Base-by-base conservation (phyloP, 2,329 filamentous ascomycete genomes). In the Cercospora zeina region DNA sequence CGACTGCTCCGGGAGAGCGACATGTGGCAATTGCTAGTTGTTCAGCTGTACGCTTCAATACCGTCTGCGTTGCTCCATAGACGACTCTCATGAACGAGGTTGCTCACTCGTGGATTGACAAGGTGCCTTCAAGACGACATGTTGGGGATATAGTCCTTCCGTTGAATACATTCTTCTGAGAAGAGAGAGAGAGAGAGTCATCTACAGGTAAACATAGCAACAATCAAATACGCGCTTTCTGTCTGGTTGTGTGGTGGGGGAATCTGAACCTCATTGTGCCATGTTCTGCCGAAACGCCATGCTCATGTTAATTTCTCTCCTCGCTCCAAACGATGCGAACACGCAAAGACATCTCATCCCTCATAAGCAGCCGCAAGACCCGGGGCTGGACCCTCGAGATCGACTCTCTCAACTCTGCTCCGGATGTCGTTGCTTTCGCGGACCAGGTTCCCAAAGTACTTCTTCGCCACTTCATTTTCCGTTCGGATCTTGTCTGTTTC, bases 391-490 rank as follows among this genome's bases (percentile, higher is more conserved):
- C 80, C 79, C 65, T 84, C 82, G 9, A 84, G 71, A 67, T 84
- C 82, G 24, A 84, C 80, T 24, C 78, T 71, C 67, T 79, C 75
- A n/a, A 84, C 82, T 36, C 78, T 77, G 53, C 76, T 75, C 55
- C 75, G 76, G 58, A 84, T 76, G 59, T 82, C 80, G 24, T 75
- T 76, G 63, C 79, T 81, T 68, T 87, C 83, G 63, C 89, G 84
- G 57, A 95, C 87, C 16, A 99, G 83, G 71, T 96, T 95, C 57
- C 85, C 81, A 76, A 99, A 99, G 79, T 96, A 97, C 77, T 93
- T 96, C 68, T 86, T 81, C 6, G 95, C 95, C 33, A 91, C 87
- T 73, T 96, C 89, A 72, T 91, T 95, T 78, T 97, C 93, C 34
- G 81, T 82, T 76, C 88, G 88, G 64, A 91, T 84, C 79, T 95